phyloP scores from a whole-genome alignment of 805 yeast genomes.

The Sugiyamaella mastotermitis region DNA sequence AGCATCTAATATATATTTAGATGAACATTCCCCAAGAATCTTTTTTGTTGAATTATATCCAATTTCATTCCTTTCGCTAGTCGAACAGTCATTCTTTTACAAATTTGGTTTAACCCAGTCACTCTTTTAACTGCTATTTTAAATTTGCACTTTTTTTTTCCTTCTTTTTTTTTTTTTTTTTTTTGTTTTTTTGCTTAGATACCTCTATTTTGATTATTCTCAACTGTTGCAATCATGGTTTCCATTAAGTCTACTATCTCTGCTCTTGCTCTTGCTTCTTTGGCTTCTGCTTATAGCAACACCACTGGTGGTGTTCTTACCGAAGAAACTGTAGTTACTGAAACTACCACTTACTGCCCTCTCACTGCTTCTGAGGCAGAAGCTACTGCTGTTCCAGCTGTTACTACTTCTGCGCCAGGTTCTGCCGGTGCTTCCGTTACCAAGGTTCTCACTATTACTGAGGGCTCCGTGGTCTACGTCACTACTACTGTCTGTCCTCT shows the following conservation, averaged over 20 bases:
- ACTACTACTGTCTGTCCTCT: constrained; percentile 17
- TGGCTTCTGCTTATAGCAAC: constrained; percentile 7
- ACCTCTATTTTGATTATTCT: too few relatives aligned
- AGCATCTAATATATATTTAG: too few relatives aligned
- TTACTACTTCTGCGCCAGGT: constrained; percentile 1
- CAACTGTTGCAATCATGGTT: too few relatives aligned
- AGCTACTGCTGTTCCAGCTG: constrained; percentile 1
- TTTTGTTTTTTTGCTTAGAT: too few relatives aligned
- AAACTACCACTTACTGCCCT: constrained; percentile 5
- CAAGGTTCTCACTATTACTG: constrained; percentile 9
- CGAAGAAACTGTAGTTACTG: too few relatives aligned
- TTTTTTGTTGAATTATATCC: too few relatives aligned
- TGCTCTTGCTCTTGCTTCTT: too few relatives aligned
- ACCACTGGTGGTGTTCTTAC: constrained; percentile 10
- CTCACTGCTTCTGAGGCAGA: neutral
- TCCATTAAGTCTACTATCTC: too few relatives aligned
- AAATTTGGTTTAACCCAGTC: neutral
- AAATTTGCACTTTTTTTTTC: too few relatives aligned
- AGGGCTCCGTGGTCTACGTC: constrained; percentile 9
- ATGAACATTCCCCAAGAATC: too few relatives aligned
- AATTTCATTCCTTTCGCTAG: neutral
- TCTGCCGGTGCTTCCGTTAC: constrained; percentile 9
- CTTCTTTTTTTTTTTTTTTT: too few relatives aligned
- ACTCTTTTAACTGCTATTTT: neutral
- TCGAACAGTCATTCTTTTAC: too few relatives aligned